Evolutionary conservation across 257 asterid genomes (phyloP).

Genomic region (Vinca minor): DNA sequence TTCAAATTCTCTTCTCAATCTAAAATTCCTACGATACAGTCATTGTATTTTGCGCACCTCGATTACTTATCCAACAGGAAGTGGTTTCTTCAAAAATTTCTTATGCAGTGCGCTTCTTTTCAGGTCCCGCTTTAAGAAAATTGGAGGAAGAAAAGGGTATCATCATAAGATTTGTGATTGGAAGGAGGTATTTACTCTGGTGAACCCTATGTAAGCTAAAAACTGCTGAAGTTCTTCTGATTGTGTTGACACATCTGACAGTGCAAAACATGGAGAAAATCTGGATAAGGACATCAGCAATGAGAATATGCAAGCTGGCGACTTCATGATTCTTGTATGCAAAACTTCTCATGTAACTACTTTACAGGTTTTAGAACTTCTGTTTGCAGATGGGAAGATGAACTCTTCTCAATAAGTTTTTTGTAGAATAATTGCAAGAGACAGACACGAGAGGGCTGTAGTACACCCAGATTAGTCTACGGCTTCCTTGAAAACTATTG

Average conservation of each 20-base stretch:
- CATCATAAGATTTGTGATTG: conserved; percentile 73
- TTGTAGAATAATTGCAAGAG: not conserved
- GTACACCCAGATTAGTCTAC: not conserved
- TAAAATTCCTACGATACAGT: too few relatives aligned
- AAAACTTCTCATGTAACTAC: conserved; percentile 10
- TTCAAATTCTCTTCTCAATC: too few relatives aligned
- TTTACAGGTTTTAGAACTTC: conserved; percentile 9
- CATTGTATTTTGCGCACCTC: not conserved
- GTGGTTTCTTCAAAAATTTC: not conserved
- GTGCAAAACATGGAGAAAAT: conserved; percentile 58
- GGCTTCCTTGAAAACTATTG: not conserved
- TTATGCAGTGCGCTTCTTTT: conserved; percentile 4
- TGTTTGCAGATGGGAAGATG: conserved; percentile 1
- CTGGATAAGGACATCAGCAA: conserved; percentile 57
- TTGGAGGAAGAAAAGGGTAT: conserved; percentile 74
- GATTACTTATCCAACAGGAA: not conserved
- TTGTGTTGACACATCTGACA: conserved; percentile 42
- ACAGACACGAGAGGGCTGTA: not conserved
- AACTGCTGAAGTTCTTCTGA: conserved; percentile 24
- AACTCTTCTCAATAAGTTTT: not conserved
- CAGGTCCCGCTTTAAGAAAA: conserved; percentile 56
- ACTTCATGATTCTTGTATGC: conserved; percentile 79
- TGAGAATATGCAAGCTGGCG: conserved; percentile 59
- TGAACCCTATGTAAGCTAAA: conserved; percentile 23
- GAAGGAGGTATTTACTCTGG: conserved; percentile 53